Percentiles rank a stretch among this genome's conserved stretches.
Evolutionary conservation across 2,329 filamentous ascomycete genomes (phyloP).

Genomic region (Alternaria ethzedia): DNA sequence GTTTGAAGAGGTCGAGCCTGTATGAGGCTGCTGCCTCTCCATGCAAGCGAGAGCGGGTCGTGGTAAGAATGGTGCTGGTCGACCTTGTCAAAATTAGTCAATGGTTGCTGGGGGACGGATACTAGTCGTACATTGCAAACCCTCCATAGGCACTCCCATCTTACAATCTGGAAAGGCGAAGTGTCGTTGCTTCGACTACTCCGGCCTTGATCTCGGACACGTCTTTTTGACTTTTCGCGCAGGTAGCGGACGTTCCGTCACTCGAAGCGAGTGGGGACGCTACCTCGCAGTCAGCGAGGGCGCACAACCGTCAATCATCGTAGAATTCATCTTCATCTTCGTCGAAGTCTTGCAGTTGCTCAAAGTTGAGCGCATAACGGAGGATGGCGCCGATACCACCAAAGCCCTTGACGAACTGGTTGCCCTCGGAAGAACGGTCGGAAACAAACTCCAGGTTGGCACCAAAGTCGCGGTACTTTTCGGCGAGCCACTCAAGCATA

Average conservation of each 20-base stretch:
- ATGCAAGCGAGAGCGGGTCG: slow-evolving; percentile 44
- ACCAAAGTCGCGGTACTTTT: slow-evolving; percentile 98
- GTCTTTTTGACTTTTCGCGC: slow-evolving; percentile 45
- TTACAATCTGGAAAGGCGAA: slow-evolving; percentile 52
- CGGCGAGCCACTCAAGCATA: slow-evolving; percentile 99
- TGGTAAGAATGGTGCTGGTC: slow-evolving; percentile 48
- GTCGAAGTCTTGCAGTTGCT: slow-evolving; percentile 93
- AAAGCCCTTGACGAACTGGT: slow-evolving; percentile 99
- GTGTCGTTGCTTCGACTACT: slow-evolving; percentile 40
- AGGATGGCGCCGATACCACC: slow-evolving; percentile 97
- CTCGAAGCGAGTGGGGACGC: slow-evolving; percentile 66
- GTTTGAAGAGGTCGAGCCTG: slow-evolving; percentile 19
- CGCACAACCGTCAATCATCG: slow-evolving; percentile 88
- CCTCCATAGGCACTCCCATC: slow-evolving; percentile 44
- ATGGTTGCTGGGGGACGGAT: neutral
- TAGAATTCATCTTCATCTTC: slow-evolving; percentile 83
- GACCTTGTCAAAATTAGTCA: slow-evolving; percentile 28
- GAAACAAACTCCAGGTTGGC: slow-evolving; percentile 96
- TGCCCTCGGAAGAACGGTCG: slow-evolving; percentile 95
- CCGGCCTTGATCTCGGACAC: slow-evolving; percentile 37
- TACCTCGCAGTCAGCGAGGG: slow-evolving; percentile 89
- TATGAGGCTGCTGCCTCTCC: slow-evolving; percentile 40
- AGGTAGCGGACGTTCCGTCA: slow-evolving; percentile 61
- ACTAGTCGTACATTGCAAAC: slow-evolving; percentile 41
- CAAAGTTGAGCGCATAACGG: slow-evolving; percentile 99